A percentile compares a stretch with the other conserved stretches of the same genome.
These are phyloP conservation scores for Penicillium digitatum DNA, from an alignment of 2,329 filamentous ascomycete genomes.

Conservation along the genomic window DNA sequence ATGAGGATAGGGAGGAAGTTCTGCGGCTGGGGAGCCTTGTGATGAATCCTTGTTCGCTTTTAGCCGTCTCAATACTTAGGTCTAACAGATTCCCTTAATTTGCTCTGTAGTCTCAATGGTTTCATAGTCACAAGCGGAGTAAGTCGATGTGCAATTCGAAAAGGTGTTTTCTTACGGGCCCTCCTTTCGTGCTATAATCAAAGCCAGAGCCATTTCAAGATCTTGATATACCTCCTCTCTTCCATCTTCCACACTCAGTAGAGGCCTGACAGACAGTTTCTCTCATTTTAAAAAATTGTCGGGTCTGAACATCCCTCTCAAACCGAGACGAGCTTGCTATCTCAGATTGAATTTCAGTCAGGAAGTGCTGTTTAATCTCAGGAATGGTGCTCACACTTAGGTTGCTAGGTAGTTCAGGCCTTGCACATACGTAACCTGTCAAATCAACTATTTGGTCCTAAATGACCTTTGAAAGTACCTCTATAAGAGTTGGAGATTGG, in stretches of 20 bases:
- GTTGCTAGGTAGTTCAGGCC: background rate
- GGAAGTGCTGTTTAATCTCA: background rate
- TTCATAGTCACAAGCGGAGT: background rate
- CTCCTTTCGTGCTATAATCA: background rate
- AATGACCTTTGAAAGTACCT: too few species aligned
- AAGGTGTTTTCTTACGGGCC: background rate
- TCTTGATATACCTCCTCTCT: background rate
- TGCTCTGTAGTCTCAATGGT: background rate
- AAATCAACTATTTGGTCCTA: background rate
- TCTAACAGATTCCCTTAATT: background rate
- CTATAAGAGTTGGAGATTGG: too few species aligned
- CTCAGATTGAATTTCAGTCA: background rate
- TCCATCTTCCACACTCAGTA: background rate
- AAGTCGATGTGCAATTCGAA: background rate
- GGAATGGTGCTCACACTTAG: background rate
- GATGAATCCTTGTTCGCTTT: conserved; percentile 1
- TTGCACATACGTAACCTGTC: background rate
- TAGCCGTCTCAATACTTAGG: background rate
- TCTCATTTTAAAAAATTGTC: background rate
- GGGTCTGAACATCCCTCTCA: background rate
- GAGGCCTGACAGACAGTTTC: background rate
- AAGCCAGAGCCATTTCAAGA: background rate
- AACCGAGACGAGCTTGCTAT: too few species aligned
- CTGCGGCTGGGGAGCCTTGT: conserved; percentile 40
- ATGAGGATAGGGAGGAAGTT: conserved; percentile 39